Conservation (phyloP, 495 filamentous ascomycete genomes). For the Pyrenula aspistea region DNA sequence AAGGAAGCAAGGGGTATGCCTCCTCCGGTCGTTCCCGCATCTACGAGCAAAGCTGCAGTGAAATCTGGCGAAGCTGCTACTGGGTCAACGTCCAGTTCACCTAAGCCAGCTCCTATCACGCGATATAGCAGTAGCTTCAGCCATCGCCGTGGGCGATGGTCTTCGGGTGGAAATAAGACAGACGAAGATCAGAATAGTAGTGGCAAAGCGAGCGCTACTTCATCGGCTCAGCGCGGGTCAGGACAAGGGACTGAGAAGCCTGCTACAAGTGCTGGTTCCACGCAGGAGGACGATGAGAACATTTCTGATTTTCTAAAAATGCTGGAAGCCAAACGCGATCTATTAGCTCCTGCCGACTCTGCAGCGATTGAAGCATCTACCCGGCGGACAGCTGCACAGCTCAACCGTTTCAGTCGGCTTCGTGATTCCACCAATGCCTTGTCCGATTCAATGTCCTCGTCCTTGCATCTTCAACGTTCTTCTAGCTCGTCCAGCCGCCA, state of each 20-base stretch:
- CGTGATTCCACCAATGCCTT: slow-evolving; percentile 73
- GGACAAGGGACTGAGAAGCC: slow-evolving; percentile 58
- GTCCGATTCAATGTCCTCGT: slow-evolving; percentile 81
- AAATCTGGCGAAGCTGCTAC: slow-evolving; percentile 40
- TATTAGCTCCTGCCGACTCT: slow-evolving; percentile 51
- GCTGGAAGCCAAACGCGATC: slow-evolving; percentile 68
- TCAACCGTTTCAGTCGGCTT: slow-evolving; percentile 72
- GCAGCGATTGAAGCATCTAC: slow-evolving; percentile 43
- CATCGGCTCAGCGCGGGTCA: slow-evolving; percentile 76
- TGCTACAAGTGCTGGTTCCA: slow-evolving; percentile 56
- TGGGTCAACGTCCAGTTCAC: slow-evolving; percentile 56
- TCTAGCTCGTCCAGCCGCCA: slow-evolving; percentile 77
- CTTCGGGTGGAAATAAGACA: slow-evolving; percentile 55
- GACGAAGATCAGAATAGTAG: slow-evolving; percentile 83
- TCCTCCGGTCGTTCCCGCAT: slow-evolving; percentile 34
- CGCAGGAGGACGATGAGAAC: slow-evolving; percentile 78
- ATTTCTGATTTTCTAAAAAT: slow-evolving; percentile 86
- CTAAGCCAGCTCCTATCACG: slow-evolving; percentile 57
- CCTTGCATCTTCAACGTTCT: slow-evolving; percentile 67
- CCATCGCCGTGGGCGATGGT: slow-evolving; percentile 64
- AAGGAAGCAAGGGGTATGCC: slow-evolving; percentile 50
- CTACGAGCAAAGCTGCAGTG: slow-evolving; percentile 24
- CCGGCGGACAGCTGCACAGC: slow-evolving; percentile 53
- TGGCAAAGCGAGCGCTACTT: slow-evolving; percentile 73
- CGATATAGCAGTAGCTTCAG: slow-evolving; percentile 79